Evolutionary conservation across 164 flowering plant species (phyloP), one percentile per base, ranked within the genome.

Genomic region (Kalanchoe fedtschenkoi): DNA sequence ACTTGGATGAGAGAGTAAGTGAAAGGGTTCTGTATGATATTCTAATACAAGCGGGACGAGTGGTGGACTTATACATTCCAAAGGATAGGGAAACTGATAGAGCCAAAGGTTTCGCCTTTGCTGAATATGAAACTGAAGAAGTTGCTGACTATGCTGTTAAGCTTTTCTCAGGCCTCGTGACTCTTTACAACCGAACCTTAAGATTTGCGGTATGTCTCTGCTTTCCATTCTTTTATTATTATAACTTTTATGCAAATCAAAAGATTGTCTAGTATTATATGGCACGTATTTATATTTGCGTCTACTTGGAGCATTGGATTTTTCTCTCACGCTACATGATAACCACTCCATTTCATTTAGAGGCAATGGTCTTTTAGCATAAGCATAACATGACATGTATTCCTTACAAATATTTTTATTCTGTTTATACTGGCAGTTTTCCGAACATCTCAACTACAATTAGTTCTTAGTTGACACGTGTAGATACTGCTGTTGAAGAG

Each of bases 21-120:
- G 92, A 87, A 6, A 83, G 91, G 66, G 87, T 84, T 28, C 63
- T 91, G 67, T 91, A 89, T 75, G 95, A 91, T 62, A 91, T 89
- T 58, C 74, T 89, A 33, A 83, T 91, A 71, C 95, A 91, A 68
- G 98, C 89, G 1, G 98, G 98, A 30, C 75, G 80, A 41, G 68
- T 89, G 21, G 80, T 87, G 1, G 91, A 89, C 41, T 65, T 91
- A 62, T 62, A 89, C 69, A 78, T 89, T 58, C 96, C 95, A 42
- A 77, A 80, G 15, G 98, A 91, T 68, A 83, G 65, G 78, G 98
- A 89, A 68, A 84, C 83, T 21, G 83, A 78, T 44, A 77, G 75
- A 33, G 78, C 78, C n/a, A 87, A 86, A 76, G 96, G 96, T 29
- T 87, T 16, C 75, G 98, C 96, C 21, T 91, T 91, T 77, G 95